Base-by-base conservation (phyloP, 148 eudicot genomes). In the Chenopodium berlandieri region DNA sequence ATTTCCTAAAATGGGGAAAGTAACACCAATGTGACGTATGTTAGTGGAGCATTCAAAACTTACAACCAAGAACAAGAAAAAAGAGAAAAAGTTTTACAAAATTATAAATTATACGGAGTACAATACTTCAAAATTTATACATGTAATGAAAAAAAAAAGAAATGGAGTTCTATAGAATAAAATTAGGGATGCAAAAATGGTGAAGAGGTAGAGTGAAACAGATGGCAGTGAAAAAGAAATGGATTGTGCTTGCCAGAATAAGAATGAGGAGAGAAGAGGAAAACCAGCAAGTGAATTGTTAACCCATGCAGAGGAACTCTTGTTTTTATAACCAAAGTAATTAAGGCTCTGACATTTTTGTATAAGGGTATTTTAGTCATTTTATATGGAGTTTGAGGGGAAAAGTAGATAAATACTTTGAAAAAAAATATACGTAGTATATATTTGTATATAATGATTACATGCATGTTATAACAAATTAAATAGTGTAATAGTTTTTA, bases 271-370 rank as follows among this genome's bases (percentile, higher is more conserved):
- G 67, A 25, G 23, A 10, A 60, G 23, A 12, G 52, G 14, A 63
- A 71, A 14, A 20, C 52, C 44, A 71, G 54, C 3, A 30, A 46
- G 46, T 74, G 50, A 69, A 23, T 50, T 56, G 76, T 77, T 47
- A 40, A 7, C 46, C 79, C 85, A 83, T 83, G 85, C 82, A 83
- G 20, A 31, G 25, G 30, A 76, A 9, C 77, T 74, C 81, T 84
- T 80, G 83, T 76, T 80, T 84, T 71, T 84, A 84, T 84, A 84
- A 76, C 77, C 81, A 14, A 34, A 34, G 0, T 34, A 34, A 34
- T 78, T 50, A 60, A 60, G 25, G 6, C 77, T 34, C 78, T 73
- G 66, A 34, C 72, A 34, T 44, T 63, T 72, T 77, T 50, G 62
- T 31, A 31, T 12, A 46, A 52, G 34, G 1, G 16, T 56, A 56